Base-by-base conservation (phyloP, 1,284 basidiomycete species). In the Trichosporon sp. region DNA sequence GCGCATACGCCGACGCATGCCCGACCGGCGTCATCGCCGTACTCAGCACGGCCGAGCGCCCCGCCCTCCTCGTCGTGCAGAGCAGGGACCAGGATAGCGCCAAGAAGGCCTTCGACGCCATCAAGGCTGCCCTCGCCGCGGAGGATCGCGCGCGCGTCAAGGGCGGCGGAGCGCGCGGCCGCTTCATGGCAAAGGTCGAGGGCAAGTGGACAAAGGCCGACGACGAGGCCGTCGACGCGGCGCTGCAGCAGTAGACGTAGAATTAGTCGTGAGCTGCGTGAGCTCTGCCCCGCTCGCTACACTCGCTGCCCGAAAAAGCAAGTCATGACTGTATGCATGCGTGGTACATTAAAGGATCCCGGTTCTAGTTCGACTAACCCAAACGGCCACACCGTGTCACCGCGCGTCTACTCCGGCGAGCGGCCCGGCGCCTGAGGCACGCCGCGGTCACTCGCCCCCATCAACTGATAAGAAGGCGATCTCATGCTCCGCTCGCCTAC, bases 71-170 rank as follows among this genome's bases (percentile, higher is more conserved):
- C 29, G 79, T 91, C 58, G 82, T 90, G 2, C 81, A 89, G 70
- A 88, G 89, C 1, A 86, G 86, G 3, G 87, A 89, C 67, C 87
- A 74, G 87, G 72, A 85, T 83, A 81, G 84, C 8, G 89, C 90
- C 23, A 91, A 90, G 81, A 82, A 83, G 68, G 81, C 83, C 1
- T 89, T 86, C 11, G 85, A 86, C 38, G 73, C 86, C 29, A 74
- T 92, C 68, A 91, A 89, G 79, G 74, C 77, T 1, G 70, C 58
- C 0, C 56, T 80, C 32, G 82, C 89, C 88, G 12, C 89, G 88
- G 71, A 68, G 60, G 71, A 66, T 56, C 72, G 73, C 66, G 71
- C 74, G 15, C 70, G 81, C 15, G 76, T 83, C n/a, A 83, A 83
- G 68, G 83, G 83, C 27, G 83, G 83, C 47, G 83, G 83, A 6